Conservation (phyloP, 2,329 filamentous ascomycete genomes). For the Pseudocercospora fuligena region DNA sequence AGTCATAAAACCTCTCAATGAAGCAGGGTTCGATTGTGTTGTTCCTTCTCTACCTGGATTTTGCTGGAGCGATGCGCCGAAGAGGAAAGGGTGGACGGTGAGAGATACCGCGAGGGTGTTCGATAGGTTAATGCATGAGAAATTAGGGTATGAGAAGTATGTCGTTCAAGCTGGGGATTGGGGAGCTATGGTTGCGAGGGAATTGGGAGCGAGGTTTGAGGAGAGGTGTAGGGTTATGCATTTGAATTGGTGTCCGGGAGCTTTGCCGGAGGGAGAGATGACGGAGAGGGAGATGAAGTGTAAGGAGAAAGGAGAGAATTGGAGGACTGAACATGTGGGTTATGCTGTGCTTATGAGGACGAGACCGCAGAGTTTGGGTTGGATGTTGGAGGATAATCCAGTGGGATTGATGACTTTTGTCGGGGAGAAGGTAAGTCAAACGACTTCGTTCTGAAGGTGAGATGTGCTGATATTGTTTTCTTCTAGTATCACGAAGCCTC, state of each 20-base stretch:
- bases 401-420: conserved; percentile 52
- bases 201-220: conserved; percentile 44
- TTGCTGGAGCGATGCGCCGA: conserved; percentile 51
- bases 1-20: conserved; percentile 44
- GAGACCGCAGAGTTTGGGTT: conserved; percentile 50
- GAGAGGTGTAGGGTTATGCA: conserved; percentile 47
- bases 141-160: conserved; percentile 48
- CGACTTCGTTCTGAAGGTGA: not conserved
- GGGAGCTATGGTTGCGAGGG: conserved; percentile 48
- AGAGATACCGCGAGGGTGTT: conserved; percentile 46
- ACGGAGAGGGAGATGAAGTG: conserved; percentile 43
- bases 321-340: conserved; percentile 46
- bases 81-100: conserved; percentile 42
- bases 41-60: conserved; percentile 63
- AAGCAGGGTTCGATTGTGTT: conserved; percentile 58
- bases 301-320: conserved; percentile 43
- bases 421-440: conserved; percentile 47
- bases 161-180: conserved; percentile 49
- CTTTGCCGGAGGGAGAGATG: conserved; percentile 41
- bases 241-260: conserved; percentile 48
- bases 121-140: conserved; percentile 44
- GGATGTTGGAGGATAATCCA: conserved; percentile 50
- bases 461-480: not conserved
- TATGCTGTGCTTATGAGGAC: conserved; percentile 51
- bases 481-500: conserved; percentile 44